These are phyloP conservation scores for Neonectria neomacrospora DNA, from an alignment of 2,329 filamentous ascomycete genomes.

Conservation along the genomic window DNA sequence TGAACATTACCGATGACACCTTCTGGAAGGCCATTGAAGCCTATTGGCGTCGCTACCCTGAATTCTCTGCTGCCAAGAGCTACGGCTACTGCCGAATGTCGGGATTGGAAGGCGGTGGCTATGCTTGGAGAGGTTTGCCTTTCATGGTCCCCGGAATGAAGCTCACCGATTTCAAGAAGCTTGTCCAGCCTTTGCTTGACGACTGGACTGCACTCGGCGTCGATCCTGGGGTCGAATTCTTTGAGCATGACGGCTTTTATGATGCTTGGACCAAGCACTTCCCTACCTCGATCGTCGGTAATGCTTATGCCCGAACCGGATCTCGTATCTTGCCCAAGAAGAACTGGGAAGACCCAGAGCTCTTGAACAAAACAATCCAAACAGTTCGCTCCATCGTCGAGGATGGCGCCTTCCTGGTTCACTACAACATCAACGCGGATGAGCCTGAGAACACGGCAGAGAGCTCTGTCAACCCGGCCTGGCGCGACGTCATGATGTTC, in stretches of 20 bases:
- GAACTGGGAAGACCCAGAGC: constrained; percentile 34
- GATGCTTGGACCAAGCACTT: constrained; percentile 54
- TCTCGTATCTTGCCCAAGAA: constrained; percentile 55
- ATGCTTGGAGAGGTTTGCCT: constrained; percentile 45
- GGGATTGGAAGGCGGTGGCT: constrained; percentile 31
- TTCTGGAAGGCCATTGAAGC: constrained; percentile 49
- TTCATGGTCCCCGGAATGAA: constrained; percentile 51
- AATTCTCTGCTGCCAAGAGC: constrained; percentile 43
- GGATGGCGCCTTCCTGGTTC: constrained; percentile 40
- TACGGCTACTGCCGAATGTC: constrained; percentile 45
- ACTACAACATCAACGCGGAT: constrained; percentile 42
- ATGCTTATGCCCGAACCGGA: constrained; percentile 42
- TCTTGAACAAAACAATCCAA: constrained; percentile 34
- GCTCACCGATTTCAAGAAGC: constrained; percentile 46
- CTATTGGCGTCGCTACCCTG: constrained; percentile 47
- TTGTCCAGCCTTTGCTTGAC: constrained; percentile 47
- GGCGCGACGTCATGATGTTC: constrained; percentile 55
- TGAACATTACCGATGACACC: constrained; percentile 45
- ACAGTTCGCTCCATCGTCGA: constrained; percentile 36
- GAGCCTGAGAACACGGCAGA: constrained; percentile 35
- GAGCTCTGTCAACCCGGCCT: constrained; percentile 58
- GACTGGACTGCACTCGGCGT: constrained; percentile 45
- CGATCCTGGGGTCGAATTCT: constrained; percentile 47
- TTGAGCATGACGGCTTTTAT: constrained; percentile 51
- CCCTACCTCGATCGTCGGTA: constrained; percentile 43